Evolutionary conservation across 495 filamentous ascomycete genomes (phyloP).

Genomic region (Xylaria telfairii): DNA sequence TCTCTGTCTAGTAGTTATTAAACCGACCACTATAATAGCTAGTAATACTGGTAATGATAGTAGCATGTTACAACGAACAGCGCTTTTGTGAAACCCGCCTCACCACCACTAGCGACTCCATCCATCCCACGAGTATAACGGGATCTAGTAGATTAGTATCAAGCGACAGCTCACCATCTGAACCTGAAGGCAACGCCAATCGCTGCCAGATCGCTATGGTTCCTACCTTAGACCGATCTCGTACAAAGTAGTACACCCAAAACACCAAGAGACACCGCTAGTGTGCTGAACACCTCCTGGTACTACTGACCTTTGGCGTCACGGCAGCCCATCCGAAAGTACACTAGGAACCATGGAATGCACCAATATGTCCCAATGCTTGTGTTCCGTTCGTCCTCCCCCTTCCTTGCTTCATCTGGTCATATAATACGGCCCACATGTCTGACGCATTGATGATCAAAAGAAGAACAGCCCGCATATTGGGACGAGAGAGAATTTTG

Average conservation of each 20-base stretch:
- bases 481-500: background rate
- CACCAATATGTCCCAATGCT: constrained; percentile 6
- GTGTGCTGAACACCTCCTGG: constrained; percentile 18
- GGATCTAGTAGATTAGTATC: constrained; percentile 24
- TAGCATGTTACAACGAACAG: constrained; percentile 9
- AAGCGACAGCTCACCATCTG: constrained; percentile 17
- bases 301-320: constrained; percentile 8
- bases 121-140: constrained; percentile 22
- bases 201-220: constrained; percentile 25
- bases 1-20: background rate
- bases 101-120: constrained; percentile 9
- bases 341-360: constrained; percentile 11
- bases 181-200: constrained; percentile 14
- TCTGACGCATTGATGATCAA: constrained; percentile 22
- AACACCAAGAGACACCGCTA: constrained; percentile 18
- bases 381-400: background rate
- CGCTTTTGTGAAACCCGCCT: constrained; percentile 12
- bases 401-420: background rate
- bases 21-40: background rate
- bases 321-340: constrained; percentile 18
- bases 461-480: constrained; percentile 22
- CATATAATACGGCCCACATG: constrained; percentile 20
- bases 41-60: constrained; percentile 8
- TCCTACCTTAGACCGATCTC: constrained; percentile 28
- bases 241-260: constrained; percentile 14